These are phyloP conservation scores for Dendryphion nanum DNA, from an alignment of 2,329 filamentous ascomycete genomes.

Conservation along the genomic window DNA sequence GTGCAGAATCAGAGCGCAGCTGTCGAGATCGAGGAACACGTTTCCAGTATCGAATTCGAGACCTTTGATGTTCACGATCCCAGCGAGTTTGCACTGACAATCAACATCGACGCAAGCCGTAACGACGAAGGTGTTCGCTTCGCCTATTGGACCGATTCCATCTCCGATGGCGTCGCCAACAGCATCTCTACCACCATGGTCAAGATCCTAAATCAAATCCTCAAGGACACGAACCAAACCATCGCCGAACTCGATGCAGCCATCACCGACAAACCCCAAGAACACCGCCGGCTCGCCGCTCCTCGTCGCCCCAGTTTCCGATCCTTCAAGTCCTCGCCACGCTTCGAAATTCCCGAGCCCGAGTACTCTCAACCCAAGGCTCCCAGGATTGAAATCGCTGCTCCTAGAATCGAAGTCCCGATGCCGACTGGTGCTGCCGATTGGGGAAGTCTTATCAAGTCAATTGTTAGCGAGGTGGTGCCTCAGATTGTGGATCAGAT, in stretches of 20 bases:
- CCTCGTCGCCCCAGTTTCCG: conserved; percentile 1
- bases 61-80: conserved; percentile 30
- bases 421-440: conserved; percentile 12
- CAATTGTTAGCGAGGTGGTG: conserved; percentile 33
- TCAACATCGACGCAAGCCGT: conserved; percentile 32
- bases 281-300: neutral
- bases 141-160: conserved; percentile 31
- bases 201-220: conserved; percentile 21
- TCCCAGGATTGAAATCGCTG: conserved; percentile 5
- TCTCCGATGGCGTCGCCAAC: conserved; percentile 27
- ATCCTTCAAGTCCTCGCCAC: conserved; percentile 15
- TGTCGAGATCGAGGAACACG: conserved; percentile 2
- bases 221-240: conserved; percentile 22
- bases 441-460: conserved; percentile 27
- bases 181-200: conserved; percentile 25
- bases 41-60: conserved; percentile 23
- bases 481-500: conserved; percentile 33
- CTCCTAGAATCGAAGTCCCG: conserved; percentile 3
- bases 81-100: conserved; percentile 32
- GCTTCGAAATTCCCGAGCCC: conserved; percentile 15
- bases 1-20: conserved; percentile 24
- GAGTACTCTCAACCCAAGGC: conserved; percentile 4
- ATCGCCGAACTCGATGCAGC: conserved; percentile 23
- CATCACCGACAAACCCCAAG: conserved; percentile 13
- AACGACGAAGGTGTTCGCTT: conserved; percentile 29